Conservation (phyloP, 176 grass and related monocot genomes). For the Metroxylon sagu region DNA sequence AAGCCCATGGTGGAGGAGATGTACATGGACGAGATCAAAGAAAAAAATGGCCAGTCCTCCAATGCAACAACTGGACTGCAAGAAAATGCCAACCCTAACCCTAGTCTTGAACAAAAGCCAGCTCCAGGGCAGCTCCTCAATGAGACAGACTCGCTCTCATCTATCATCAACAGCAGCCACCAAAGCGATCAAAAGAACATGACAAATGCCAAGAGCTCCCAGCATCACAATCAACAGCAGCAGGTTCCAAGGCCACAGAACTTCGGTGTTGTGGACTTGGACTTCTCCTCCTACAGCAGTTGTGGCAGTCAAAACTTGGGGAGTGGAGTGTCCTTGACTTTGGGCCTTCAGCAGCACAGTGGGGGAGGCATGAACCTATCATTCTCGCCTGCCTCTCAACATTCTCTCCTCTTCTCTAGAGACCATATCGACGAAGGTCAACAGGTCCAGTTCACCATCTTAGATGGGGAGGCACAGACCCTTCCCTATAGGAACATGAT, state of each 20-base stretch:
- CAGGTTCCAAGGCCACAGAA: neutral
- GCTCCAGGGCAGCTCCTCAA: neutral
- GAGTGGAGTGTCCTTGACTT: conserved; percentile 33
- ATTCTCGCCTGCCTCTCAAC: conserved; percentile 8
- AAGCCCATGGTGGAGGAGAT: conserved; percentile 95
- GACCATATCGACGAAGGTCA: conserved; percentile 1
- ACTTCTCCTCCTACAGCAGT: neutral
- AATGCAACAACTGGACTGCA: neutral
- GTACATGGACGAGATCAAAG: conserved; percentile 52
- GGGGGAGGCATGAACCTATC: conserved; percentile 6
- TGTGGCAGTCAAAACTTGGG: neutral
- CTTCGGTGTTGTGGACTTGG: neutral
- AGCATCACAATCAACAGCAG: neutral
- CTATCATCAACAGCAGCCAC: conserved; percentile 1
- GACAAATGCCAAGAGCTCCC: too few species aligned
- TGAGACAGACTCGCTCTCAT: conserved; percentile 11
- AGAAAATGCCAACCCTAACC: conserved; percentile 7
- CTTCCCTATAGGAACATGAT: conserved; percentile 48
- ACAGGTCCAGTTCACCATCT: conserved; percentile 22
- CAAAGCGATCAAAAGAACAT: neutral
- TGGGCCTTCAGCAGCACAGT: conserved; percentile 63
- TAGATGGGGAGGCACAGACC: conserved; percentile 11
- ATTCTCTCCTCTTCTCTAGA: conserved; percentile 2
- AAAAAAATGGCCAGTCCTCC: neutral
- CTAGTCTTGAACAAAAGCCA: conserved; percentile 2